Conservation (phyloP, 345 rosid genomes). For the Cochlearia excelsa region DNA sequence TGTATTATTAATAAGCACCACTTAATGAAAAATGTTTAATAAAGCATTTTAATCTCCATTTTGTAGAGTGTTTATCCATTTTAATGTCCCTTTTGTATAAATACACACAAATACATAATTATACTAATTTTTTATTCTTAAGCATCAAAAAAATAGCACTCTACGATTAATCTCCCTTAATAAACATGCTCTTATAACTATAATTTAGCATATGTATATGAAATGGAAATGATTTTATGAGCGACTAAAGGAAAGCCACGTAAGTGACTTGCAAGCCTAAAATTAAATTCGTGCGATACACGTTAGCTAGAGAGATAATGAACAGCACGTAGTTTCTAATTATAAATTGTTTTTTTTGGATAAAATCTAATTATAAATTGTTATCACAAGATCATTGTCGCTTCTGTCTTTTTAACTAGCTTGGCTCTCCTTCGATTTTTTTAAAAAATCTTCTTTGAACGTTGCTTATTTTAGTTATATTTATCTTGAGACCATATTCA, state of each 20-base stretch:
- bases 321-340: slow-evolving; percentile 21
- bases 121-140: too few species aligned
- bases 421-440: slow-evolving; percentile 8
- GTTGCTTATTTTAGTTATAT: slow-evolving; percentile 13
- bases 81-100: too few species aligned
- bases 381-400: slow-evolving; percentile 21
- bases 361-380: not conserved
- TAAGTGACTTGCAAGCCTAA: slow-evolving; percentile 15
- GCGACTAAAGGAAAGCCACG: slow-evolving; percentile 19
- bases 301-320: slow-evolving; percentile 28
- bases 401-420: slow-evolving; percentile 30
- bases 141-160: not conserved
- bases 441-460: slow-evolving; percentile 4
- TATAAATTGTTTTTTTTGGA: not conserved
- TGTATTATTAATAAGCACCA: too few species aligned
- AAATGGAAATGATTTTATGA: slow-evolving; percentile 8
- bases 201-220: not conserved
- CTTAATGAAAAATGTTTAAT: too few species aligned
- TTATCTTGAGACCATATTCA: slow-evolving; percentile 8
- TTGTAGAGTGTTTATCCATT: too few species aligned
- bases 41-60: too few species aligned
- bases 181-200: too few species aligned
- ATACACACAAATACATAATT: too few species aligned
- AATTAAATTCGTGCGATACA: slow-evolving; percentile 26
- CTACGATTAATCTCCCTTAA: not conserved